These are phyloP conservation scores for Biscogniauxia marginata DNA, from an alignment of 2,329 filamentous ascomycete species.

Conservation along the genomic window DNA sequence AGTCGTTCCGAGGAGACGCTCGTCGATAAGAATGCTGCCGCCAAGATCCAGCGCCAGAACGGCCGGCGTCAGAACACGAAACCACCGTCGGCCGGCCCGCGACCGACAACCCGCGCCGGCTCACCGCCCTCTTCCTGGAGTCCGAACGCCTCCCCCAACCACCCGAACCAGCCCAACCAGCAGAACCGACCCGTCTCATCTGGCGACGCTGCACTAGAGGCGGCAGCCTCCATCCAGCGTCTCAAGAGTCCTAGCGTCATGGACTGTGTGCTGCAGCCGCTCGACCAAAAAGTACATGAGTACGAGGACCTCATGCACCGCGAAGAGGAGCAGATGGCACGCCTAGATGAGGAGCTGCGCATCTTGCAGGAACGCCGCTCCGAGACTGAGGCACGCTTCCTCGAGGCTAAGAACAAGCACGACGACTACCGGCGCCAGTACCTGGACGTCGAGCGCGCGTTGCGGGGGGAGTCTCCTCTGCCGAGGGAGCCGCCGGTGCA, in stretches of 20 bases:
- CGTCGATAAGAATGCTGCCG: constrained; percentile 23
- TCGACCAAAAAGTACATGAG: constrained; percentile 45
- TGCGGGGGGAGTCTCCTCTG: constrained; percentile 38
- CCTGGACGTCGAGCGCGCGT: constrained; percentile 40
- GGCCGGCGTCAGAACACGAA: constrained; percentile 20
- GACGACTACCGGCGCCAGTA: constrained; percentile 45
- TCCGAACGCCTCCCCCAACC: constrained; percentile 20
- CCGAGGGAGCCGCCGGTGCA: constrained; percentile 14
- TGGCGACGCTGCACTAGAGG: constrained; percentile 5
- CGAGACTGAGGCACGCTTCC: constrained; percentile 40
- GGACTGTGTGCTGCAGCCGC: constrained; percentile 44
- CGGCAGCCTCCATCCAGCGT: constrained; percentile 36
- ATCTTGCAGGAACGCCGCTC: constrained; percentile 40
- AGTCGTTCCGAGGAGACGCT: constrained; percentile 34
- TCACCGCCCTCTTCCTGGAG: constrained; percentile 25
- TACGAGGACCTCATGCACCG: constrained; percentile 42
- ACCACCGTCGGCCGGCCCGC: constrained; percentile 18
- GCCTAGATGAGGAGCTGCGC: constrained; percentile 44
- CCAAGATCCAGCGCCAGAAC: constrained; percentile 27
- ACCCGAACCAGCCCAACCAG: constrained; percentile 9
- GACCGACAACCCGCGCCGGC: constrained; percentile 21
- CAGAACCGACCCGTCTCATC: constrained; percentile 11
- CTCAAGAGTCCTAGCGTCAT: constrained; percentile 44
- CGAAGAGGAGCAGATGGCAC: constrained; percentile 41
- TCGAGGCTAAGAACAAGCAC: constrained; percentile 43